A percentile compares a stretch with the other conserved stretches of the same genome.
phyloP scores from a whole-genome alignment of 163 green algal genomes.

The Scenedesmus sp. region DNA sequence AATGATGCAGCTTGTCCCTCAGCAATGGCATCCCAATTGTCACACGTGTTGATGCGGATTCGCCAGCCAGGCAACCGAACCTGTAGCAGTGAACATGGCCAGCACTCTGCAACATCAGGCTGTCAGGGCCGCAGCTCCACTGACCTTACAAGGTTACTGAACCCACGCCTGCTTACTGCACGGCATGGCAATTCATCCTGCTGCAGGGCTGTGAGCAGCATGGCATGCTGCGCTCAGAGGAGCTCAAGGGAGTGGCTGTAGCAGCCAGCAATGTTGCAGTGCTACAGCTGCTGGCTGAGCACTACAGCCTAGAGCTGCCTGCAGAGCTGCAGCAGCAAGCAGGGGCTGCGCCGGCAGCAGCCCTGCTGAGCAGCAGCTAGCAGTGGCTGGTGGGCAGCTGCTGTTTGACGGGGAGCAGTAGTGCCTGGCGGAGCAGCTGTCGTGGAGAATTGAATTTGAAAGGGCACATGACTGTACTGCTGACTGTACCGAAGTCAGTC shows the following conservation, averaged over 20 bases:
- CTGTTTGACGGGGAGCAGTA: neutral
- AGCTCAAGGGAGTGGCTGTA: conserved; percentile 3
- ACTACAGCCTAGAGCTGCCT: neutral
- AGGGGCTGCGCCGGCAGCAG: neutral
- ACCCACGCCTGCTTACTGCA: too few relatives aligned
- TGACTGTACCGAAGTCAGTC: neutral
- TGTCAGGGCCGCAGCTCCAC: too few relatives aligned
- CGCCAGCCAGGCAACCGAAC: too few relatives aligned
- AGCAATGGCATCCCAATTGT: too few relatives aligned
- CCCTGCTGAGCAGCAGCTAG: neutral
- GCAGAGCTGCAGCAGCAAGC: neutral
- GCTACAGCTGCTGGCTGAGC: neutral
- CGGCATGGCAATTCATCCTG: too few relatives aligned
- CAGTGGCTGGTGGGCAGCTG: neutral
- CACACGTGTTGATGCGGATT: neutral
- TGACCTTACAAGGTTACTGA: too few relatives aligned
- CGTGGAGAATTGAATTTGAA: neutral
- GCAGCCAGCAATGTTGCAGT: conserved; percentile 23
- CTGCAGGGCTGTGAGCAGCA: conserved; percentile 34
- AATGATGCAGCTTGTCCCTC: too few relatives aligned
- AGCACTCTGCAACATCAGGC: too few relatives aligned
- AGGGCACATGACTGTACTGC: neutral
- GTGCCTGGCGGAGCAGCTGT: neutral
- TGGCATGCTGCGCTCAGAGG: neutral
- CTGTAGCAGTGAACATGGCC: too few relatives aligned